Evolutionary conservation across 2,329 filamentous ascomycete species (phyloP), one percentile per base, ranked within the genome.

Genomic region (Chaetomium olivaceum): DNA sequence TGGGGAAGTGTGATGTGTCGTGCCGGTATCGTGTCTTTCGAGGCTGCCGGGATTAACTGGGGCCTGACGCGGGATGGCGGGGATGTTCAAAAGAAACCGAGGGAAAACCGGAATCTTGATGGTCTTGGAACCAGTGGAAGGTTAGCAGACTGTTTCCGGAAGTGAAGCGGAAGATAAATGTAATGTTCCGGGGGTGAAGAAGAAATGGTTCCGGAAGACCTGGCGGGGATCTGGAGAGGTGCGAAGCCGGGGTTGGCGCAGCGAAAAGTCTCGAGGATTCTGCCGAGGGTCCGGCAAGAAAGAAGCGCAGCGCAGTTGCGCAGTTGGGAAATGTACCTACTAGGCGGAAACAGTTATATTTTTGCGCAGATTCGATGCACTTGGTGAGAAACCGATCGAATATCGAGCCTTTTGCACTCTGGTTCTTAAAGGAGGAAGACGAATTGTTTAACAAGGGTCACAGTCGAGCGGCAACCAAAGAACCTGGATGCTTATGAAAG

Each of bases 401-500:
- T 8, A 33, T 54, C 12, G 55, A 59, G 25, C 33, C 50, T 64
- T 19, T 54, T n/a, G 46, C 36, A 52, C 31, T 62, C 60, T 56
- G 36, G 23, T 54, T 36, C 14, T 55, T 29, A 11, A 14, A 33
- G 43, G 21, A 21, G 39, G 33, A 29, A 21, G 29, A 50, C 52
- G 48, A 51, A 51, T 64, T 62, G 62, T 64, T 63, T 48, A 58
- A 46, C 61, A 58, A 64, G 58, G 61, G 64, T 64, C 52, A 67
- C 64, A 62, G 48, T 29, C 57, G 46, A 59, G 25, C 31, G 46
- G n/a, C 52, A 48, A 23, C 31, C 39, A 57, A 58, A 63, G 59
- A 43, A 46, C 48, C n/a, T 27, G 54, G 57, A 65, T 70, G 69
- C 69, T 70, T 69, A 70, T 67, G 69, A 68, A 65, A 67, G 55